Evolutionary conservation across 805 yeast genomes (phyloP), one percentile per base, ranked within the genome.

Genomic region (Kuraishia cidri): DNA sequence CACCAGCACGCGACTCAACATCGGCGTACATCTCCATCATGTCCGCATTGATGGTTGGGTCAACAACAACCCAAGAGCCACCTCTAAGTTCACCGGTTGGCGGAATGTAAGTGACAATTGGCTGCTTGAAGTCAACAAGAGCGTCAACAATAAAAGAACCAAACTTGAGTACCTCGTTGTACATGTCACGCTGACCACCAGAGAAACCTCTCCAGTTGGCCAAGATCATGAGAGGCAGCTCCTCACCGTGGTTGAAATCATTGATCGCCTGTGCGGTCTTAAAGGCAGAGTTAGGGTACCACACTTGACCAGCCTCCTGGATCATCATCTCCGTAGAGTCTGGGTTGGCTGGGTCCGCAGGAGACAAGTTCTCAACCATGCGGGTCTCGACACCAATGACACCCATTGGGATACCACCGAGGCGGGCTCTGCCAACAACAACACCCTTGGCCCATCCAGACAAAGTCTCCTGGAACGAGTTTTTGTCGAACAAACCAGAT

Each of bases 161-260:
- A 56, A 84, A 92, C 62, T 92, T 92, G 66, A 92, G 78, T 28
- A 92, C 94, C 66, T 92, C 99, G 52, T 88, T 86, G 72, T 82
- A 94, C 99, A 92, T 92, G 62, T 92, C 99, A 57, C 97, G 84
- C 70, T 92, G 99, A 58, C 99, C 98, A 69, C 99, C 98, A 45
- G 97, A 86, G 78, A 92, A 92, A 52, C 99, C 99, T 78, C 99
- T 84, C 99, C 99, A 92, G 75, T 92, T 92, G 38, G 98, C 98
- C 47, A 92, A 66, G 45, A 92, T 86, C 94, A 92, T 84, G 60
- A 92, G 70, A 42, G 99, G 99, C 53, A 92, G 72, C 62, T 88
- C 90, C 62, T 92, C 99, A 70, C 99, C 99, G 54, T 86, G 67
- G 71, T 92, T 92, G 76, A 92, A 92, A 57, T 92, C 98, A 44